Percentiles rank a stretch among this genome's conserved stretches.
phyloP scores from a whole-genome alignment of 2,329 filamentous ascomycete species.

The Xylaria digitata region DNA sequence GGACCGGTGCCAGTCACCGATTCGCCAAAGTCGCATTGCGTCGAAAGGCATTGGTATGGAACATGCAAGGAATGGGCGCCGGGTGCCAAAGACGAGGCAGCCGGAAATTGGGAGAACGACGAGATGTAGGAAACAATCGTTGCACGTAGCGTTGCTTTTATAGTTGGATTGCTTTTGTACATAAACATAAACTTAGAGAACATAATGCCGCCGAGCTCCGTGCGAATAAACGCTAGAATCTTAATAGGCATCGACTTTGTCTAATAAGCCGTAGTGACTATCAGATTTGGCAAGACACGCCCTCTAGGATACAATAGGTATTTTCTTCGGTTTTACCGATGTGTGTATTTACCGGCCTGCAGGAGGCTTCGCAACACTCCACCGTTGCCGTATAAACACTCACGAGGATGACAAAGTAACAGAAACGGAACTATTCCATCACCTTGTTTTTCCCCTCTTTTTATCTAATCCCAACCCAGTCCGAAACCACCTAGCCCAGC shows the following conservation, averaged over 20 bases:
- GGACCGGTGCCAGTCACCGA: slow-evolving; percentile 26
- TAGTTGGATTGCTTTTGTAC: slow-evolving; percentile 29
- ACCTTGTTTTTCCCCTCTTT: too few relatives aligned
- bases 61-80: slow-evolving; percentile 45
- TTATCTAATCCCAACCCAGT: too few relatives aligned
- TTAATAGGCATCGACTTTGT: background rate
- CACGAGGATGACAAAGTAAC: too few relatives aligned
- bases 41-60: slow-evolving; percentile 46
- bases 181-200: slow-evolving; percentile 30
- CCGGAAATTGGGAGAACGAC: slow-evolving; percentile 39
- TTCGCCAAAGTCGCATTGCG: slow-evolving; percentile 42
- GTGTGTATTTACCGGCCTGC: background rate
- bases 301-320: background rate
- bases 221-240: slow-evolving; percentile 10
- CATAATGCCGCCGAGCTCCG: background rate
- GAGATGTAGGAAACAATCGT: slow-evolving; percentile 42
- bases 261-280: background rate
- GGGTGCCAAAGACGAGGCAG: slow-evolving; percentile 14
- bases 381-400: background rate
- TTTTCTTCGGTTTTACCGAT: background rate
- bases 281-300: background rate
- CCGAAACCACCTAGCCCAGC: too few relatives aligned
- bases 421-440: too few relatives aligned
- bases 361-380: background rate
- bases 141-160: slow-evolving; percentile 5